Conservation (phyloP, 108 stramenopile species). For the Pinguiococcus pyrenoidosus region DNA sequence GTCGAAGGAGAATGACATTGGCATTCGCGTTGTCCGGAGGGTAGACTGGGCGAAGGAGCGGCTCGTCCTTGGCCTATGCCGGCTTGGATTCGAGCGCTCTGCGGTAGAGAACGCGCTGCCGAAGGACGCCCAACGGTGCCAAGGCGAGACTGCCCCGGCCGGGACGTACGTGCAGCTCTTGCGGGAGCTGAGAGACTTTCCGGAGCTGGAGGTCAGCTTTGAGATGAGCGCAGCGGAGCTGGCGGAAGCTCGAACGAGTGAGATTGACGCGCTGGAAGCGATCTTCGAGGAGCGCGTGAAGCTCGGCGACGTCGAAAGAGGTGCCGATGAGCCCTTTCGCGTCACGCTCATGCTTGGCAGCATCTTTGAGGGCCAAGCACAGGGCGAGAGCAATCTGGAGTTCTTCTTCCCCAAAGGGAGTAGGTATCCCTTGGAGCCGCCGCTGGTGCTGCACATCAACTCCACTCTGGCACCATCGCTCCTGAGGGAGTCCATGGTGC, state of each 20-base stretch:
- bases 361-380: background rate
- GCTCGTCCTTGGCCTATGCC: conserved; percentile 7
- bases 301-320: background rate
- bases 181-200: background rate
- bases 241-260: too few species aligned
- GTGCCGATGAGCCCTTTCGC: background rate
- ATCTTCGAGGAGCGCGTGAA: conserved; percentile 6
- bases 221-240: too few species aligned
- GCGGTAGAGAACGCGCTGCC: conserved; percentile 4
- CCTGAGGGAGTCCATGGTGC: too few species aligned
- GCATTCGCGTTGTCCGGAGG: background rate
- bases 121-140: conserved; percentile 2
- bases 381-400: background rate
- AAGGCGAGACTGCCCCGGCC: conserved; percentile 1
- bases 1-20: background rate
- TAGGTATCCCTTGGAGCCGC: conserved; percentile 4
- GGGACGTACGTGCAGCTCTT: background rate
- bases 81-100: conserved; percentile 4
- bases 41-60: conserved; percentile 9
- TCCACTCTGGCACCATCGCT: too few species aligned
- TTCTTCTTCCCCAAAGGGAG: conserved; percentile 2
- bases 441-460: conserved; percentile 8
- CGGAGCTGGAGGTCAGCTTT: background rate
- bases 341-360: background rate
- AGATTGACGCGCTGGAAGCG: conserved; percentile 1